Percentiles rank a stretch among this genome's conserved stretches.
Evolutionary conservation across 108 stramenopile species (phyloP).

Genomic region (Mayamaea pseudoterrestris): DNA sequence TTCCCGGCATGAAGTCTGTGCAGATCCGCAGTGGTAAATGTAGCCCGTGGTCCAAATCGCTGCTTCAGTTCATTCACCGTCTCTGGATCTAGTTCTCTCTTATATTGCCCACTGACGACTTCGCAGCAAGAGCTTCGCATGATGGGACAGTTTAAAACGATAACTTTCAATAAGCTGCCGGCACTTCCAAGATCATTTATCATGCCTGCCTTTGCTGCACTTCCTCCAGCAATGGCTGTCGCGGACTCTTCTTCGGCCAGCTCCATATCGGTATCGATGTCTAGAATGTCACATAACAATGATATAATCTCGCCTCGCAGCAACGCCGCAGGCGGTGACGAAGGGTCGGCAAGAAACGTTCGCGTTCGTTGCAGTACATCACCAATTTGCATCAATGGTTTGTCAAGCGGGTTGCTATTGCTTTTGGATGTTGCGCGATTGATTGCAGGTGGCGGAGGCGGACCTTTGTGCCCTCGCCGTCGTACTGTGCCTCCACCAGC

Average conservation of each 20-base stretch:
- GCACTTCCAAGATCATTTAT: conserved; percentile 73
- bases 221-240: conserved; percentile 38
- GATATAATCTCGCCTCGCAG: conserved; percentile 69
- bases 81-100: conserved; percentile 14
- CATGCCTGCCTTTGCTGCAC: conserved; percentile 25
- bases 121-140: conserved; percentile 38
- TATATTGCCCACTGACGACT: conserved; percentile 12
- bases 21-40: conserved; percentile 16
- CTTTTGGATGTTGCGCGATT: too few relatives aligned
- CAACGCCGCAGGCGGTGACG: conserved; percentile 53
- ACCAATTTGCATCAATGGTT: conserved; percentile 54
- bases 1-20: conserved; percentile 64
- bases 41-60: conserved; percentile 23
- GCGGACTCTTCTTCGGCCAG: conserved; percentile 53
- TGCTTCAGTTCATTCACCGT: conserved; percentile 18
- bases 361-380: conserved; percentile 71
- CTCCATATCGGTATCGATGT: conserved; percentile 73
- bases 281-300: conserved; percentile 66
- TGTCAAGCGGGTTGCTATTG: conserved; percentile 1
- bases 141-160: conserved; percentile 67
- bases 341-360: conserved; percentile 64
- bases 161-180: conserved; percentile 74
- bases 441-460: conserved; percentile 7
- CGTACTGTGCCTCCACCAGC: neutral
- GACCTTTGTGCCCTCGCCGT: conserved; percentile 1